Evolutionary conservation across 495 filamentous ascomycete genomes (phyloP).

Genomic region (Talaromyces liani): DNA sequence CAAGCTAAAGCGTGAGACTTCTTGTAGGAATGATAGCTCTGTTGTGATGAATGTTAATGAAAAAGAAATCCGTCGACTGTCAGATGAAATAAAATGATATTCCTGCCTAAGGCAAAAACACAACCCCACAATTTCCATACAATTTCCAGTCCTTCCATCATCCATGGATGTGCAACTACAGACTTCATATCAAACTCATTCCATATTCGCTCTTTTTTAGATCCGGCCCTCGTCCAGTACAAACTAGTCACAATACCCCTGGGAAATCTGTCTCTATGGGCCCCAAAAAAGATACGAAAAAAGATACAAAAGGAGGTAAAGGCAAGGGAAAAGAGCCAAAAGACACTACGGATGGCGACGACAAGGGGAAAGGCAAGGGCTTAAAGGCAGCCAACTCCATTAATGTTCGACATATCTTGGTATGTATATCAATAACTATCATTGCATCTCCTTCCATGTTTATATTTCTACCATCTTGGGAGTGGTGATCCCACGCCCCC

Average conservation of each 20-base stretch:
- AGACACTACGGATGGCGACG: conserved; percentile 32
- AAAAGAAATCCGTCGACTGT: not conserved
- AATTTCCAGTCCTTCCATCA: not conserved
- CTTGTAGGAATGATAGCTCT: too few species aligned
- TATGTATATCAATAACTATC: too few species aligned
- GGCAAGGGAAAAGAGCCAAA: conserved; percentile 39
- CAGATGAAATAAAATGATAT: not conserved
- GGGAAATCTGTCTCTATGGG: conserved; percentile 12
- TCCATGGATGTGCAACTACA: not conserved
- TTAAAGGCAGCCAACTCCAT: conserved; percentile 73
- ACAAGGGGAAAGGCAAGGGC: conserved; percentile 25
- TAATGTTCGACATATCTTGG: conserved; percentile 84
- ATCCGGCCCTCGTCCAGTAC: not conserved
- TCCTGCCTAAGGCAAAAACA: not conserved
- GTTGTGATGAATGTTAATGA: not conserved
- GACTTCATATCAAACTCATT: not conserved
- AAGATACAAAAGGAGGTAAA: conserved; percentile 42
- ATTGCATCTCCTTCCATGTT: too few species aligned
- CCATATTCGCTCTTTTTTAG: not conserved
- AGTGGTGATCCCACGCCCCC: not conserved
- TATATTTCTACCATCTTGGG: too few species aligned
- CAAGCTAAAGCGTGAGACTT: not conserved
- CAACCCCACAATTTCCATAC: not conserved
- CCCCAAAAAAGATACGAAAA: conserved; percentile 49
- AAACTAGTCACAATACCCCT: not conserved